Evolutionary conservation across 176 grass and related monocot genomes (phyloP), one percentile per base, ranked within the genome.

Genomic region (Pontederia crassipes): DNA sequence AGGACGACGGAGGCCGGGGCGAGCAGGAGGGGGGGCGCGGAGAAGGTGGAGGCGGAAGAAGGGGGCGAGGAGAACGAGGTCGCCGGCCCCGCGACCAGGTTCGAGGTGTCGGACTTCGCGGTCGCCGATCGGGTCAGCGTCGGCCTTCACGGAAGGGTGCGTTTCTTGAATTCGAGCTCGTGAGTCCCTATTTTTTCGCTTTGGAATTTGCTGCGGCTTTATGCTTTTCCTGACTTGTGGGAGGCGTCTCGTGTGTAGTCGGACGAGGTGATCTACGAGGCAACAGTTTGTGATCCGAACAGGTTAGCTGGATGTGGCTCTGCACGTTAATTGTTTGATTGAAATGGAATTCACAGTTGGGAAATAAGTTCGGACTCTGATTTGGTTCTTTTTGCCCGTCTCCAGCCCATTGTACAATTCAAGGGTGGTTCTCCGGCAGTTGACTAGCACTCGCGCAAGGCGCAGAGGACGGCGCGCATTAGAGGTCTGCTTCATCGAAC

Each of bases 231-330:
- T 48, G 26, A 12, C 17, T 18, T 75, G 62, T 54, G 62, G 64
- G 46, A 8, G 69, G 70, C 12, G 64, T 71, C 10, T 59, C 4
- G 8, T 53, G 17, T 61, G 62, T 66, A 90, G 92, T 87, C 78
- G 66, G 92, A 90, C 58, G 92, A 96, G 87, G 56, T 54, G 67
- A 85, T 96, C 67, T 96, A 82, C 54, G 92, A 96, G 75, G 92
- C 92, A 55, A 90, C 70, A 26, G 87, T 96, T 59, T 71, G 87
- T 47, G 81, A 96, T 85, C 78, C 84, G 54, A 70, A 71, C 57
- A 86, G 85, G 87, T 97, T 50, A 88, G 84, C 87, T 28, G 48
- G 60, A 28, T 77, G 28, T 59, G 65, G 52, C 67, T 60, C 54
- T 26, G 26, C 52, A 49, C 9, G 16, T 28, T 0, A 53, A 64